A percentile compares a stretch with the other conserved stretches of the same genome.
Conservation (phyloP, 805 yeast species). For the Debaryomyces maramus region DNA sequence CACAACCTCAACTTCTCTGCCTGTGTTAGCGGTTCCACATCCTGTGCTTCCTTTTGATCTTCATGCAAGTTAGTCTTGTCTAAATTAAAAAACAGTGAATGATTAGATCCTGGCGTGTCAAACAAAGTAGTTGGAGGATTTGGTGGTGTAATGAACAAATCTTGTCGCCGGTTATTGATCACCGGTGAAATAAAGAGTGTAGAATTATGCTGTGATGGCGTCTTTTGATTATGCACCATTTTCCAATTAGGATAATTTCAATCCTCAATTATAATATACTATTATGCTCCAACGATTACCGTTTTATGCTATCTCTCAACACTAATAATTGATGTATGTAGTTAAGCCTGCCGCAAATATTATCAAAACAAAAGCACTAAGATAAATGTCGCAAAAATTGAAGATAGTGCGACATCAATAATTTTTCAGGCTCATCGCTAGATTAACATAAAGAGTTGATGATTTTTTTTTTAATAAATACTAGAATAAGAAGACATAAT, state of each 20-base stretch:
- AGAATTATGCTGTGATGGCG: conserved; percentile 64
- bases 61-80: conserved; percentile 17
- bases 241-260: no score
- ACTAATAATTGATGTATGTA: no score
- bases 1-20: conserved; percentile 85
- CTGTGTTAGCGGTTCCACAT: conserved; percentile 57
- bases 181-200: conserved; percentile 74
- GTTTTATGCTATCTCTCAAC: no score
- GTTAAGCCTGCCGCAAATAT: conserved; percentile 4
- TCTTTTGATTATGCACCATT: conserved; percentile 27
- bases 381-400: conserved; percentile 3
- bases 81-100: conserved; percentile 39
- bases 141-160: conserved; percentile 48
- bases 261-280: no score
- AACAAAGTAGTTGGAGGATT: conserved; percentile 44
- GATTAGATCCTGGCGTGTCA: conserved; percentile 43
- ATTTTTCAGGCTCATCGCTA: conserved; percentile 1
- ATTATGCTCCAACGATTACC: no score
- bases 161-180: conserved; percentile 43
- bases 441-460: no score
- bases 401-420: conserved; percentile 1
- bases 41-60: conserved; percentile 7
- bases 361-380: neutral
- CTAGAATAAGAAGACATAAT: neutral
- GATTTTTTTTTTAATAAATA: no score